phyloP scores from a whole-genome alignment of 176 grass and related monocot species.

The Calamus simplicifolius region DNA sequence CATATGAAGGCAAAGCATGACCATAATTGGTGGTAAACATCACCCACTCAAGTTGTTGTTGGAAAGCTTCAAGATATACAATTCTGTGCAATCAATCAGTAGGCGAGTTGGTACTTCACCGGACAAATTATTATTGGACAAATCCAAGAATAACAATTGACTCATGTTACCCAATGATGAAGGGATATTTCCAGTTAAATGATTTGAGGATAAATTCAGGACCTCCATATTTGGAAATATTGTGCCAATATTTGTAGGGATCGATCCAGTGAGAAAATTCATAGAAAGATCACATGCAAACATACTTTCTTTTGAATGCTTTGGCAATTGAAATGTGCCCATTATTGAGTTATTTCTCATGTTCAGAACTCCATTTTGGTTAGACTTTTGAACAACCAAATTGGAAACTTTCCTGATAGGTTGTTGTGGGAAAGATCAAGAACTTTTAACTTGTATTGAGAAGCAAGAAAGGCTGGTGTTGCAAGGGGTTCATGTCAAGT shows the following conservation, averaged over 20 bases:
- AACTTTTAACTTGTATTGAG: background rate
- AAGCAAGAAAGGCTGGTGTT: conserved; percentile 13
- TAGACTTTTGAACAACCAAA: conserved; percentile 26
- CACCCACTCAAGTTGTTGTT: conserved; percentile 7
- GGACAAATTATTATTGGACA: conserved; percentile 24
- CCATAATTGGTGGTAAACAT: background rate
- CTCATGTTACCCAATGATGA: background rate
- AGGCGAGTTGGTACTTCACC: conserved; percentile 15
- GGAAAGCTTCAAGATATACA: background rate
- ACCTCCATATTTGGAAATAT: background rate
- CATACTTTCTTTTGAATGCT: conserved; percentile 2
- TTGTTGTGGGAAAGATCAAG: conserved; percentile 31
- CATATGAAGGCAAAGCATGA: background rate
- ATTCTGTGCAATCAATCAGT: background rate
- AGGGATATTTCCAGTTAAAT: conserved; percentile 16
- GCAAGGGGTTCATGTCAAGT: conserved; percentile 6
- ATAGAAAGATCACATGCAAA: conserved; percentile 10
- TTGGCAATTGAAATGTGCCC: conserved; percentile 1
- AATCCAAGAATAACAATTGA: background rate
- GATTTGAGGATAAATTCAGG: conserved; percentile 19
- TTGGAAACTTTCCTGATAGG: conserved; percentile 12
- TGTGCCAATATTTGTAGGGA: conserved; percentile 16
- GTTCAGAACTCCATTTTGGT: background rate
- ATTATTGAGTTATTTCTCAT: conserved; percentile 23
- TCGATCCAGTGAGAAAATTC: background rate